Percentiles rank a stretch among this genome's conserved stretches.
Evolutionary conservation across 345 rosid species (phyloP).

Genomic region (Hibiscus trionum): DNA sequence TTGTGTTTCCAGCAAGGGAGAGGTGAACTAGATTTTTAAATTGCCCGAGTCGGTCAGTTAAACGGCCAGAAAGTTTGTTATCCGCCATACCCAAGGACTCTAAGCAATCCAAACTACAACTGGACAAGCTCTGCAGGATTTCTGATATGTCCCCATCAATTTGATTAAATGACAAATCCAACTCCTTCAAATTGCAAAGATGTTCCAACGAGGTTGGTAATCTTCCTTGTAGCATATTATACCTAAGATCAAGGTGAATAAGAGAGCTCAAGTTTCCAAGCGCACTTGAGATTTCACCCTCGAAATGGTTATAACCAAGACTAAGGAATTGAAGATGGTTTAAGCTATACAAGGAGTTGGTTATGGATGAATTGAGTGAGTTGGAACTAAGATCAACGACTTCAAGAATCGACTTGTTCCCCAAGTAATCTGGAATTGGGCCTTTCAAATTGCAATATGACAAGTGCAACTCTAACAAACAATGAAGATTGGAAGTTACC

Average conservation of each 20-base stretch:
- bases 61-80: neutral
- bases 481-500: too few species aligned
- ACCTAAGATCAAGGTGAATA: neutral
- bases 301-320: neutral
- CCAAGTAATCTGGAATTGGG: too few species aligned
- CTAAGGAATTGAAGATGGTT: constrained; percentile 12
- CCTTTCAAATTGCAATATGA: too few species aligned
- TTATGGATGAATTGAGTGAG: too few species aligned
- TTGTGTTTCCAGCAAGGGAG: too few species aligned
- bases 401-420: too few species aligned
- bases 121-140: neutral
- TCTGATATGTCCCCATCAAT: neutral
- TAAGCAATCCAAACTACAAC: neutral
- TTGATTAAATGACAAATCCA: neutral
- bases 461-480: too few species aligned
- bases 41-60: neutral
- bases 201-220: neutral
- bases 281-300: constrained; percentile 8
- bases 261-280: constrained; percentile 7
- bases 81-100: neutral
- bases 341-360: constrained; percentile 6
- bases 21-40: too few species aligned
- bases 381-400: too few species aligned
- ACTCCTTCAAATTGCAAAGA: neutral
- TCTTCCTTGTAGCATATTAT: neutral